Evolutionary conservation across 192 early-diverging fungal genomes (phyloP).

Genomic region (Umbelopsis vinacea): DNA sequence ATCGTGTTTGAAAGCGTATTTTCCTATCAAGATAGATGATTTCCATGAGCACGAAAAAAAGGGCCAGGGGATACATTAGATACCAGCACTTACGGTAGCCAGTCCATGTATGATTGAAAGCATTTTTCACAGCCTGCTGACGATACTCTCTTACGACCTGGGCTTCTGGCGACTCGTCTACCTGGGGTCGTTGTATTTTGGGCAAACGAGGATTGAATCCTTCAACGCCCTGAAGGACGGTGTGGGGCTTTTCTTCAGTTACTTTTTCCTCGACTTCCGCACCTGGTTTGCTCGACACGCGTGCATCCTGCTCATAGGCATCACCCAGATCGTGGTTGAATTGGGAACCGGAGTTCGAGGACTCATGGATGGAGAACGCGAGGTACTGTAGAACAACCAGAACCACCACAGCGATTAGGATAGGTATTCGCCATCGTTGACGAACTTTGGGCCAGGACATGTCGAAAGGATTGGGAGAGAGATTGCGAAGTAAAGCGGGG

Average conservation of each 20-base stretch:
- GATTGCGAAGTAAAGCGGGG: not conserved
- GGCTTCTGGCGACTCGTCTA: not conserved
- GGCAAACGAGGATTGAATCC: not conserved
- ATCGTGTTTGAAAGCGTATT: conserved; percentile 81
- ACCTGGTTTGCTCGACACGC: not conserved
- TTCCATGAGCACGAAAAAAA: not conserved
- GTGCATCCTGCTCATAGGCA: not conserved
- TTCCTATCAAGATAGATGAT: conserved; percentile 4
- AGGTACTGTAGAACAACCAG: not conserved
- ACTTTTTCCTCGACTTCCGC: not conserved
- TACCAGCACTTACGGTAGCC: conserved; percentile 62
- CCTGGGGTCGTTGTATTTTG: not conserved
- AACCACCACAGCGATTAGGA: not conserved
- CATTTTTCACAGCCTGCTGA: conserved; percentile 55
- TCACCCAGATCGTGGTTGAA: not conserved
- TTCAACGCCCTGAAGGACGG: not conserved
- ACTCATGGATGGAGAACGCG: not conserved
- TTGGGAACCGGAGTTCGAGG: not conserved
- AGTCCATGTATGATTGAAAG: conserved; percentile 72
- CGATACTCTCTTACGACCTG: conserved; percentile 30
- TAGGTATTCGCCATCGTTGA: conserved; percentile 16
- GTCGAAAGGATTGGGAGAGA: not conserved
- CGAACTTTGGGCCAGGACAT: conserved; percentile 8
- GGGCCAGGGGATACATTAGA: too few relatives aligned
- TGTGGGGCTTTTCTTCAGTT: not conserved